Conservation (phyloP, 2,329 filamentous ascomycete genomes). For the Microdochium nivale region DNA sequence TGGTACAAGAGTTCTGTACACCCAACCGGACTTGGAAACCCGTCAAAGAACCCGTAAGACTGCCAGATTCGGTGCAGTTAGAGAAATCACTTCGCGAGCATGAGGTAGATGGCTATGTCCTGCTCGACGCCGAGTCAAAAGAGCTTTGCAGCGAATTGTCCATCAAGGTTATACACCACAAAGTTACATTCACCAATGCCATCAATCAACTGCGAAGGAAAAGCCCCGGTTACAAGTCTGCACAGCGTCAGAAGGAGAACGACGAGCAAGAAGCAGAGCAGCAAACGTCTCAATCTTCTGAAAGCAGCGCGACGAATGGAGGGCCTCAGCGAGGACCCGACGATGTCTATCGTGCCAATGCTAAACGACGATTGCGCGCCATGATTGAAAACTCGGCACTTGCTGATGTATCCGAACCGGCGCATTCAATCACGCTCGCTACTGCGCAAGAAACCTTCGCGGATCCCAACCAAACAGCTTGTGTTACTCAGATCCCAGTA, state of each 20-base stretch:
- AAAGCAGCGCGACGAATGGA: no score
- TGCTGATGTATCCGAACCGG: no score
- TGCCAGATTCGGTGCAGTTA: slow-evolving; percentile 45
- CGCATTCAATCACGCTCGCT: no score
- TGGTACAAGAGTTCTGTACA: slow-evolving; percentile 58
- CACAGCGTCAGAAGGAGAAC: slow-evolving; percentile 11
- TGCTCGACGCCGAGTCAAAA: slow-evolving; percentile 49
- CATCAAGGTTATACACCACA: slow-evolving; percentile 48
- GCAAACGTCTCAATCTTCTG: not conserved
- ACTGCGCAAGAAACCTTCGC: no score
- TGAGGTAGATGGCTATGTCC: slow-evolving; percentile 54
- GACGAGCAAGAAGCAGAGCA: slow-evolving; percentile 3
- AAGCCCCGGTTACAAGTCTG: slow-evolving; percentile 39
- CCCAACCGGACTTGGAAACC: slow-evolving; percentile 36
- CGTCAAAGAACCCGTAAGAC: slow-evolving; percentile 21
- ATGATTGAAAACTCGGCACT: no score
- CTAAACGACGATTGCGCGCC: no score
- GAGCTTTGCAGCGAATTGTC: slow-evolving; percentile 45
- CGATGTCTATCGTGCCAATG: no score
- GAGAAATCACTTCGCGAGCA: slow-evolving; percentile 49
- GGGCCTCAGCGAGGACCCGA: no score
- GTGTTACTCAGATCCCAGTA: not conserved
- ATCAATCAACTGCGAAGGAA: slow-evolving; percentile 44
- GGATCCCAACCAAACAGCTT: not conserved
- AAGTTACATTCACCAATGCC: slow-evolving; percentile 46